Percentiles rank a stretch among this genome's conserved stretches.
phyloP scores from a whole-genome alignment of 1,284 basidiomycete species.

The Trichosporon ovoides region DNA sequence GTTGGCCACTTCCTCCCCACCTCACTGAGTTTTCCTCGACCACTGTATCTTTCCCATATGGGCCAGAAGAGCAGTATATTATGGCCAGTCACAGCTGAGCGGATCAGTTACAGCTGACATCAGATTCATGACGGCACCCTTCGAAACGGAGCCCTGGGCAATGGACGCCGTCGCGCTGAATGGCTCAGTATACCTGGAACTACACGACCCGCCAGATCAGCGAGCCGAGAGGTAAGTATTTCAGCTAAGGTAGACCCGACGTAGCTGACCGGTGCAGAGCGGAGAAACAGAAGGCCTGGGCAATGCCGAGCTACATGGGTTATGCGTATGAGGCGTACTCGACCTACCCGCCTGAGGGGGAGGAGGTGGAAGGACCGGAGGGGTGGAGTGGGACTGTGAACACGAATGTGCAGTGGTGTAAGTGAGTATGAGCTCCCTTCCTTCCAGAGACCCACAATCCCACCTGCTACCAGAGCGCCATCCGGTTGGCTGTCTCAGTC shows the following conservation, averaged over 20 bases:
- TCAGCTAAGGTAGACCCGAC: background rate
- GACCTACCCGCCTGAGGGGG: conserved; percentile 19
- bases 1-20: no score
- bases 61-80: no score
- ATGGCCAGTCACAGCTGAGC: no score
- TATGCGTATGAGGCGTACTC: conserved; percentile 46
- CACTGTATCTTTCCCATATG: no score
- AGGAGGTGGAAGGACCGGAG: conserved; percentile 41
- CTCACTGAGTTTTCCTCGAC: no score
- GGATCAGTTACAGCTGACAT: no score
- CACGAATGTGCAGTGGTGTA: conserved; percentile 91
- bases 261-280: conserved; percentile 6
- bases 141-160: conserved; percentile 76
- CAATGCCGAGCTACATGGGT: conserved; percentile 44
- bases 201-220: conserved; percentile 54
- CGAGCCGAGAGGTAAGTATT: conserved; percentile 14
- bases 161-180: conserved; percentile 74
- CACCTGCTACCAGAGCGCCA: no score
- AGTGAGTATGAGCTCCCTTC: no score
- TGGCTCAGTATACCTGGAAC: conserved; percentile 80
- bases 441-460: no score
- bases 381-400: conserved; percentile 84
- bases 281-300: conserved; percentile 30
- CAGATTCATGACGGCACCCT: conserved; percentile 69
- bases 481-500: no score